These are phyloP conservation scores for Calonectria pseudoreteaudii DNA, from an alignment of 2,329 filamentous ascomycete genomes.

Conservation along the genomic window DNA sequence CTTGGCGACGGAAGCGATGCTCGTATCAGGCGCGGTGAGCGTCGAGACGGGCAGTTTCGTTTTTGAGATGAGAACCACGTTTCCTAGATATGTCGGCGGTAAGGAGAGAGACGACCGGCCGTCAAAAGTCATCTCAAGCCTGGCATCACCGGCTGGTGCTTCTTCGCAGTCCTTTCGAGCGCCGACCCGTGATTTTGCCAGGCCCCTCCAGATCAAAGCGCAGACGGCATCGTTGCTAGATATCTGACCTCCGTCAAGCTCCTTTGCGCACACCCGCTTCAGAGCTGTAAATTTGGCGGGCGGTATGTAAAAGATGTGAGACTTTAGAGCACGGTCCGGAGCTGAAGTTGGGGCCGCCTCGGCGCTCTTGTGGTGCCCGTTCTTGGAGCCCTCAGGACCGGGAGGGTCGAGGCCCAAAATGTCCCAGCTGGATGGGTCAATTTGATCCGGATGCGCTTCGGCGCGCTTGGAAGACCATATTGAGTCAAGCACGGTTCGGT, in stretches of 20 bases:
- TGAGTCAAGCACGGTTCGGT: neutral
- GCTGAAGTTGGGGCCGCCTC: neutral
- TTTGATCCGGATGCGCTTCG: neutral
- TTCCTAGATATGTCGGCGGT: neutral
- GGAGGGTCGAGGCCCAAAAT: neutral
- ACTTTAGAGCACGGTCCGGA: neutral
- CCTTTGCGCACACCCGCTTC: neutral
- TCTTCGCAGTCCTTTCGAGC: neutral
- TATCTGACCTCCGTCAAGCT: neutral
- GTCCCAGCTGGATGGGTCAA: neutral
- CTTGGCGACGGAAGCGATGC: neutral
- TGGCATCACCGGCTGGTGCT: neutral
- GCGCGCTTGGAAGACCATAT: neutral
- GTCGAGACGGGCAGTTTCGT: neutral
- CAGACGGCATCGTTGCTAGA: neutral
- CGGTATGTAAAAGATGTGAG: conserved; percentile 2
- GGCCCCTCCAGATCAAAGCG: neutral
- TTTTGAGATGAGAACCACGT: neutral
- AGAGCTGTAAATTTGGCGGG: neutral
- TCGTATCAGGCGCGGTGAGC: neutral
- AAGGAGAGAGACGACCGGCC: neutral
- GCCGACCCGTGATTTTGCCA: neutral
- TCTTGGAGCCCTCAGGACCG: neutral
- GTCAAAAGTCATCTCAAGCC: conserved; percentile 1
- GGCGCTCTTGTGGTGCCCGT: neutral